Conservation (phyloP, 768 basidiomycete species). For the Boletus rubropictus region DNA sequence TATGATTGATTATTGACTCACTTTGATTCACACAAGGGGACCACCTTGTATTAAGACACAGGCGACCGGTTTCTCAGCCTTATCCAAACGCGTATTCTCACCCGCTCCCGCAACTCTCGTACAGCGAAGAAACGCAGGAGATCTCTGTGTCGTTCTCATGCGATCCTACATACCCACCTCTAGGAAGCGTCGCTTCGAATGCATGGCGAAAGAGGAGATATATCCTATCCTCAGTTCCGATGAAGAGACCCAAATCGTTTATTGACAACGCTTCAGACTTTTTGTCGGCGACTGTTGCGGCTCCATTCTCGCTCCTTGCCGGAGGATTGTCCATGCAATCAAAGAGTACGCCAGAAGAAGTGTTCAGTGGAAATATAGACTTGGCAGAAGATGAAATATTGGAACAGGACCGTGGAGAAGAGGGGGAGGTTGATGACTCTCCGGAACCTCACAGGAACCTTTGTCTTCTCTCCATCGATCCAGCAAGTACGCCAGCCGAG, state of each 20-base stretch:
- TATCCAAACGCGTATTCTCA: conserved; percentile 78
- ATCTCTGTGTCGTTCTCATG: conserved; percentile 54
- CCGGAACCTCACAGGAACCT: conserved; percentile 50
- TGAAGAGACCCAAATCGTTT: conserved; percentile 61
- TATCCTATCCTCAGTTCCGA: conserved; percentile 59
- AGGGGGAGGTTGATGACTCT: conserved; percentile 74
- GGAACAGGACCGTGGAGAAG: conserved; percentile 74
- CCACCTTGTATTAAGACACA: conserved; percentile 64
- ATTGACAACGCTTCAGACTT: conserved; percentile 68
- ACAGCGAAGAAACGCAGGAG: conserved; percentile 47
- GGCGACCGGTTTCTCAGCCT: conserved; percentile 68
- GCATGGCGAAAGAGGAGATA: conserved; percentile 58
- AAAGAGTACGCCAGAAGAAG: conserved; percentile 58
- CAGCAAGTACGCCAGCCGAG: conserved; percentile 32
- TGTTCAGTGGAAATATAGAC: conserved; percentile 64
- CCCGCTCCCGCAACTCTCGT: conserved; percentile 66
- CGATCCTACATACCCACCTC: conserved; percentile 59
- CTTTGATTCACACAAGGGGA: conserved; percentile 41
- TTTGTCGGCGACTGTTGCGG: conserved; percentile 52
- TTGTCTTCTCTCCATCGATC: conserved; percentile 46
- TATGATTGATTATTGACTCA: conserved; percentile 5
- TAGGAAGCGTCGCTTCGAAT: conserved; percentile 30
- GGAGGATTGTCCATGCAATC: conserved; percentile 28
- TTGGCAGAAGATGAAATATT: conserved; percentile 71
- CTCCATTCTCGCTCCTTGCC: conserved; percentile 52